These are phyloP conservation scores for Chaetomiaceae sp. DNA, from an alignment of 2,329 filamentous ascomycete species.

Conservation along the genomic window DNA sequence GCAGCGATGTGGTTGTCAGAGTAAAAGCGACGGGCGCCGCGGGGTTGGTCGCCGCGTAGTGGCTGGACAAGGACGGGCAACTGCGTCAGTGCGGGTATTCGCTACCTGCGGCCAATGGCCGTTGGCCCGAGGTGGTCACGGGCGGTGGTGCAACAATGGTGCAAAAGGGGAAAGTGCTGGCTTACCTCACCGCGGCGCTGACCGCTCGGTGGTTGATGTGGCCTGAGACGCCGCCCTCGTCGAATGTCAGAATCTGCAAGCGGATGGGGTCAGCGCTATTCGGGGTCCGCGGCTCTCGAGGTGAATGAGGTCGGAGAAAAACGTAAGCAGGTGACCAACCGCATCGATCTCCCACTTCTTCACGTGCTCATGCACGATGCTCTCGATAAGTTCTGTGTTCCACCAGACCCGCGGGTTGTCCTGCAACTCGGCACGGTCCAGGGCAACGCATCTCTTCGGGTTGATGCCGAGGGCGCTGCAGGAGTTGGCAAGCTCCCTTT, in stretches of 20 bases:
- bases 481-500: conserved; percentile 27
- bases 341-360: conserved; percentile 33
- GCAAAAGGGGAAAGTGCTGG: not conserved
- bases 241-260: conserved; percentile 35
- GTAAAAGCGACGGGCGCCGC: conserved; percentile 31
- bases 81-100: not conserved
- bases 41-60: conserved; percentile 26
- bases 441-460: conserved; percentile 26
- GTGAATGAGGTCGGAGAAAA: not conserved
- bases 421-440: conserved; percentile 33
- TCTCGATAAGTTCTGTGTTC: conserved; percentile 30
- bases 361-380: conserved; percentile 30
- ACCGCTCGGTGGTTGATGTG: conserved; percentile 37
- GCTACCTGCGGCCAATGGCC: not conserved
- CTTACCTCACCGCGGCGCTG: conserved; percentile 33
- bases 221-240: conserved; percentile 34
- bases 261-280: not conserved
- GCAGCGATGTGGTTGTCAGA: conserved; percentile 31
- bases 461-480: conserved; percentile 28
- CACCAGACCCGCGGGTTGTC: conserved; percentile 36
- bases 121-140: not conserved
- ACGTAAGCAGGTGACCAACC: conserved; percentile 17
- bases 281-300: not conserved
- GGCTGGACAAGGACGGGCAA: conserved; percentile 20
- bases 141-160: not conserved